Evolutionary conservation across 352 stramenopile species (phyloP).

Genomic region (Globisporangium takayamanum): DNA sequence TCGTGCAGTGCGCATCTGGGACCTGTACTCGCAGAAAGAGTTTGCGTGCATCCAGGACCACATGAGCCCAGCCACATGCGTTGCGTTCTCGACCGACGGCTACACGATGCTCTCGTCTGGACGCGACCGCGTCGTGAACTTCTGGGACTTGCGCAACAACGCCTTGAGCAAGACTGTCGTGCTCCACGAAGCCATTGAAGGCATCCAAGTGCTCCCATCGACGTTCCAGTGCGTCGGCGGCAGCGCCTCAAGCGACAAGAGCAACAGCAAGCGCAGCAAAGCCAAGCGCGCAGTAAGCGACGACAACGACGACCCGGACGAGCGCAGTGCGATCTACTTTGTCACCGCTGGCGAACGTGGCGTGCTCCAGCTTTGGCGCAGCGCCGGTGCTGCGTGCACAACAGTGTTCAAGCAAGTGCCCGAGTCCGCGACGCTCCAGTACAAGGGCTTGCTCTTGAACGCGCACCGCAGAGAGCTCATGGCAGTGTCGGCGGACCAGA

Average conservation of each 20-base stretch:
- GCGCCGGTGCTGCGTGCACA: slow-evolving; percentile 26
- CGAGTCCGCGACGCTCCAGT: slow-evolving; percentile 44
- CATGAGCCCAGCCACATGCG: slow-evolving; percentile 91
- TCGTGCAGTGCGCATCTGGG: slow-evolving; percentile 59
- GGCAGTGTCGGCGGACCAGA: slow-evolving; percentile 79
- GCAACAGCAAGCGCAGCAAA: slow-evolving; percentile 27
- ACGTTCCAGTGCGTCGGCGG: slow-evolving; percentile 43
- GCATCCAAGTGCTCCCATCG: slow-evolving; percentile 83
- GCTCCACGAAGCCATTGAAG: slow-evolving; percentile 93
- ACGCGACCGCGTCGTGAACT: slow-evolving; percentile 91
- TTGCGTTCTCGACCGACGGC: slow-evolving; percentile 86
- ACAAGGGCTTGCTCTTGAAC: slow-evolving; percentile 52
- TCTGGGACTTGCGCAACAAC: slow-evolving; percentile 81
- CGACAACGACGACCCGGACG: too few relatives aligned
- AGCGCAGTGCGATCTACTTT: slow-evolving; percentile 61
- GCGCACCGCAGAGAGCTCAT: slow-evolving; percentile 54
- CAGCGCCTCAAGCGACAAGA: slow-evolving; percentile 10
- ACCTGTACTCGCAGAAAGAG: slow-evolving; percentile 81
- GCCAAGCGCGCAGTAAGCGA: slow-evolving; percentile 17
- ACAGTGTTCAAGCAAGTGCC: slow-evolving; percentile 40
- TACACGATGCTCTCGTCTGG: slow-evolving; percentile 87
- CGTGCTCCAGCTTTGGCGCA: slow-evolving; percentile 73
- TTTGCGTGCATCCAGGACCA: slow-evolving; percentile 91
- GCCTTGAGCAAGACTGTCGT: slow-evolving; percentile 90
- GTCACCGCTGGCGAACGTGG: slow-evolving; percentile 92